These are phyloP conservation scores for Hura crepitans DNA, from an alignment of 441 rosid genomes.

Conservation along the genomic window DNA sequence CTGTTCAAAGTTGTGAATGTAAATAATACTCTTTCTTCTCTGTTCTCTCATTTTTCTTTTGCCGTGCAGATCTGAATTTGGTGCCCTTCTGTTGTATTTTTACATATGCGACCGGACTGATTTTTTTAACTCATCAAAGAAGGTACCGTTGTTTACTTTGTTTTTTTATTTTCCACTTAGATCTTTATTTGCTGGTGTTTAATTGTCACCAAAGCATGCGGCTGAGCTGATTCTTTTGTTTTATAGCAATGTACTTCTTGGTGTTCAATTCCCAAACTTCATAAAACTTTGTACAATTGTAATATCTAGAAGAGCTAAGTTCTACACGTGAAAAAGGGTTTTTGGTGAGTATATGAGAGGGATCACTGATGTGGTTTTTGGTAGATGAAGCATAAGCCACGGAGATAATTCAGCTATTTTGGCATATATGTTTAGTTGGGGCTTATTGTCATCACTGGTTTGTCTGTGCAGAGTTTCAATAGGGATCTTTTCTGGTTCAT, in stretches of 20 bases:
- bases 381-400: not conserved
- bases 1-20: no score
- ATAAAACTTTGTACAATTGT: not conserved
- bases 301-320: not conserved
- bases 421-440: not conserved
- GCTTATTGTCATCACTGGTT: conserved; percentile 23
- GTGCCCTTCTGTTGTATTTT: conserved; percentile 60
- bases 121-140: conserved; percentile 62
- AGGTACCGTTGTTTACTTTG: conserved; percentile 44
- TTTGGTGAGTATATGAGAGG: not conserved
- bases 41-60: conserved; percentile 11
- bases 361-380: not conserved
- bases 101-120: conserved; percentile 80
- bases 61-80: conserved; percentile 77
- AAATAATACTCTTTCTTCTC: conserved; percentile 2
- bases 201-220: conserved; percentile 2
- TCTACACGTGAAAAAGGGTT: not conserved
- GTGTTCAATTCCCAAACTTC: not conserved
- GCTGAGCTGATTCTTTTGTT: not conserved
- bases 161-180: not conserved
- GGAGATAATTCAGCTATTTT: conserved; percentile 5
- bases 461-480: conserved; percentile 68
- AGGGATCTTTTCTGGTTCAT: conserved; percentile 94
- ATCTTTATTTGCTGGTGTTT: not conserved
- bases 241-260: not conserved